Base-by-base conservation (phyloP, 2,329 filamentous ascomycete species). In the Iodosphaeria phyllophila region DNA sequence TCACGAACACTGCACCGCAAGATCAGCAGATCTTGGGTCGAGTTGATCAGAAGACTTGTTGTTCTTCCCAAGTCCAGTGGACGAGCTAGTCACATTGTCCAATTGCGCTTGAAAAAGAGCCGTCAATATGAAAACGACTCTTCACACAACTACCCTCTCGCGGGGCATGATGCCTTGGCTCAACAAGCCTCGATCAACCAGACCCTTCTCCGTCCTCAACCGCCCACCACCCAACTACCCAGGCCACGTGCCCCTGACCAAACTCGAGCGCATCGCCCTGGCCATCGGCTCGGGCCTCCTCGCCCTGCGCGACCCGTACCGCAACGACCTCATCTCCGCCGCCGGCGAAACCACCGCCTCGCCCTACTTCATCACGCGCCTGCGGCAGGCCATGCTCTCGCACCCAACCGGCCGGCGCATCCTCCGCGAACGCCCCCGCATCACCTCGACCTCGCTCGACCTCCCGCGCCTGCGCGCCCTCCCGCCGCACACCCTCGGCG, bases 261-360 rank as follows among this genome's bases (percentile, higher is more conserved):
- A 54, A 20, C 41, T 80, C 28, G 89, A 95, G 53, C 74, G 78
- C 28, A 62, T 69, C 30, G 71, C 70, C 11, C 60, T 98, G 23
- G 67, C 69, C 22, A 42, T 74, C 24, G 70, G 70, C 14, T 71
- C 71, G 6, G 66, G 70, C 21, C 44, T 76, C 26, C 57, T 63
- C 40, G 68, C 69, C 17, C 54, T 76, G 25, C 38, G 82, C 4
- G 70, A 93, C 40, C 86, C 86, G 1, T 68, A 78, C 42, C 68
- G 89, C 39, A 80, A 71, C 47, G 89, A 98, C 55, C 71, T 98
- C 36, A 91, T 98, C 39, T 89, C 89, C 17, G 69, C 82, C 17
- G 68, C 92, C n/a, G 86, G 84, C 43, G 89, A 98, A 59, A 74
- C 84, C 15, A 95, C 89, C 3, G 82, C 84, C 13, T 82, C 84